phyloP scores from a whole-genome alignment of 148 eudicot species.

The Pouteria glomerata region DNA sequence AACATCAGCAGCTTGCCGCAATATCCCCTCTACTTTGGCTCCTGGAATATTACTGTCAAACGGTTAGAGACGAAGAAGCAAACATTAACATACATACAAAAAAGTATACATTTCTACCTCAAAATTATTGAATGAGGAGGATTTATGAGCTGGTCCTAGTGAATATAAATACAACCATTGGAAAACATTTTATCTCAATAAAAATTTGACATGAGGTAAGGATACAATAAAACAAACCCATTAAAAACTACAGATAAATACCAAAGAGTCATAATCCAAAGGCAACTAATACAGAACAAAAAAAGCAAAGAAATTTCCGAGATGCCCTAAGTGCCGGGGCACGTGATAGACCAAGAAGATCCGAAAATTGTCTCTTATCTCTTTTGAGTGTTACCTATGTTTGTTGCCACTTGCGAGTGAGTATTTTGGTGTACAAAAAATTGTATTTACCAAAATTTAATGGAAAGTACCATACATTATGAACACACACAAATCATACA shows the following conservation, averaged over 20 bases:
- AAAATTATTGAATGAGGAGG: background rate
- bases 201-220: background rate
- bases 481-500: background rate
- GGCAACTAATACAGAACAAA: background rate
- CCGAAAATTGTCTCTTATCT: background rate
- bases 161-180: background rate
- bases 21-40: slow-evolving; percentile 68
- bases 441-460: background rate
- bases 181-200: background rate
- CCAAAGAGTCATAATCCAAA: background rate
- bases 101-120: slow-evolving; percentile 3
- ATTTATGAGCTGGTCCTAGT: background rate
- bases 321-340: background rate
- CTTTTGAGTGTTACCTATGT: background rate
- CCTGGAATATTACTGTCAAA: slow-evolving; percentile 38
- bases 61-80: background rate
- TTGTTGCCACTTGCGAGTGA: background rate
- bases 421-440: background rate
- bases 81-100: background rate
- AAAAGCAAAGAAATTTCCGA: background rate
- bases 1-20: slow-evolving; percentile 92
- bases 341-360: background rate
- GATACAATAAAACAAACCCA: background rate
- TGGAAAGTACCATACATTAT: background rate
- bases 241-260: background rate